These are phyloP conservation scores for Solanum hybrid DNA, from an alignment of 305 asterid species.

Conservation along the genomic window DNA sequence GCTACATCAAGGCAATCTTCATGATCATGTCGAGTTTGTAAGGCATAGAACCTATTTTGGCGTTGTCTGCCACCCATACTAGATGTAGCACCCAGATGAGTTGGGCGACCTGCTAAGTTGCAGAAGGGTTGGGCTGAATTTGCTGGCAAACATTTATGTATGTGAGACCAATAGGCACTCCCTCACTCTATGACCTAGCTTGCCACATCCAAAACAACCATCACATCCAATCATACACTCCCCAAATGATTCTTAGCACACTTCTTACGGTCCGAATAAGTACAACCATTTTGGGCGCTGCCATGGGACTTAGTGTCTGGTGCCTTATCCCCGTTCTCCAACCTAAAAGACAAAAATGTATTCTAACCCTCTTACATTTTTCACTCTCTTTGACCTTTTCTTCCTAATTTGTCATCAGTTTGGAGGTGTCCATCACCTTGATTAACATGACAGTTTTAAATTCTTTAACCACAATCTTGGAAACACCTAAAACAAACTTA, in stretches of 20 bases:
- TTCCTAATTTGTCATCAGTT: not conserved
- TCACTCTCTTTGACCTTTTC: not conserved
- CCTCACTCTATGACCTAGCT: not conserved
- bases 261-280: not conserved
- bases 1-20: too few relatives aligned
- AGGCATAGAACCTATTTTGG: not conserved
- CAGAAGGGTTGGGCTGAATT: not conserved
- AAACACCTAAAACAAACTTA: not conserved
- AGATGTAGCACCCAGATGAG: not conserved
- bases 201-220: not conserved
- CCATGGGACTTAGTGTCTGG: not conserved
- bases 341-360: not conserved
- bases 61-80: not conserved
- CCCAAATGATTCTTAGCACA: not conserved
- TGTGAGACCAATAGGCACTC: not conserved
- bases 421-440: not conserved
- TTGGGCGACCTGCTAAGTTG: not conserved
- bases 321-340: not conserved
- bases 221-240: not conserved
- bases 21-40: too few relatives aligned
- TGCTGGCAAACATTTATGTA: not conserved
- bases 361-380: not conserved
- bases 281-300: not conserved
- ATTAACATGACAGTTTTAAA: not conserved
- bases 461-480: not conserved